Conservation (phyloP, 2,329 filamentous ascomycete species). For the Fusarium transvaalense region DNA sequence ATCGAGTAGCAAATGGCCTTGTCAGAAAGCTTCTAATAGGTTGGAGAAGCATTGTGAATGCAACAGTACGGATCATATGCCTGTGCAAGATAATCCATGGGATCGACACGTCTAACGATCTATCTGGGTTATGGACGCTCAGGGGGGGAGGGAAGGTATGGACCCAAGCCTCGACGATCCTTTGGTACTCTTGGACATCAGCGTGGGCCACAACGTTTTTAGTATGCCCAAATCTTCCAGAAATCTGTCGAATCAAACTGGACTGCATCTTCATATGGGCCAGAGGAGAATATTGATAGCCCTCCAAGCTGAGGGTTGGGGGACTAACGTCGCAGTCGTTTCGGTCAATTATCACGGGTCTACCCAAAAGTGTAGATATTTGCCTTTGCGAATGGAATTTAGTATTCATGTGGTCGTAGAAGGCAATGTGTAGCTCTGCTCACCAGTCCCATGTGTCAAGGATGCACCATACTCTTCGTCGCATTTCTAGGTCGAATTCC, state of each 20-base stretch:
- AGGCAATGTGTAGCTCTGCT: background rate
- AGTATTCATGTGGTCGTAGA: background rate
- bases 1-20: constrained; percentile 48
- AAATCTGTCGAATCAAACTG: constrained; percentile 50
- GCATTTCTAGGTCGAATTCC: constrained; percentile 55
- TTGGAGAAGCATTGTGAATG: constrained; percentile 60
- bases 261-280: constrained; percentile 56
- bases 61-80: constrained; percentile 59
- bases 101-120: constrained; percentile 55
- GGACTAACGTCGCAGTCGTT: constrained; percentile 51
- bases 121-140: constrained; percentile 56
- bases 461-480: constrained; percentile 55
- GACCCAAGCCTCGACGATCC: constrained; percentile 58
- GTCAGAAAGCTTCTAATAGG: constrained; percentile 62
- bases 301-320: constrained; percentile 52
- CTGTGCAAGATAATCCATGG: constrained; percentile 62
- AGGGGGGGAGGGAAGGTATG: constrained; percentile 58
- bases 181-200: constrained; percentile 52
- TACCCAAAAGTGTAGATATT: constrained; percentile 51
- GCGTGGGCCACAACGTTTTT: constrained; percentile 47
- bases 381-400: constrained; percentile 48
- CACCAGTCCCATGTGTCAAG: constrained; percentile 57
- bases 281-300: constrained; percentile 50
- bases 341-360: constrained; percentile 54
- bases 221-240: constrained; percentile 49